phyloP scores from a whole-genome alignment of 1,284 basidiomycete genomes.

The Ceratobasidium papillatum region DNA sequence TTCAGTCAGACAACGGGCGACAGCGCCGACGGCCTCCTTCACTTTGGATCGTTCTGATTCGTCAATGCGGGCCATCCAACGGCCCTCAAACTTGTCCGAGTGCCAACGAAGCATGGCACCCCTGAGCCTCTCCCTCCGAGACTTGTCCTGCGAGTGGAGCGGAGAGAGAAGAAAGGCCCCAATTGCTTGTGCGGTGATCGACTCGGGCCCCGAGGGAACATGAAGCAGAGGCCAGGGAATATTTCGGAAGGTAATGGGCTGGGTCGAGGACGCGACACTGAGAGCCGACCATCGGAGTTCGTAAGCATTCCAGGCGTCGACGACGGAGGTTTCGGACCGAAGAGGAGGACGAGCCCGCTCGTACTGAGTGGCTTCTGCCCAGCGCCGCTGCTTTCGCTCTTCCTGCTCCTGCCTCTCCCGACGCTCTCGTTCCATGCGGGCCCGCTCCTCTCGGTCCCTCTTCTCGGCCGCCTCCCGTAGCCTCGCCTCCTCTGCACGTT shows the following conservation, averaged over 20 bases:
- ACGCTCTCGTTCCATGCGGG: constrained; percentile 11
- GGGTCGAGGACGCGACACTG: constrained; percentile 28
- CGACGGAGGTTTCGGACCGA: constrained; percentile 17
- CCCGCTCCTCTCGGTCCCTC: constrained; percentile 35
- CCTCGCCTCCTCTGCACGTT: constrained; percentile 34
- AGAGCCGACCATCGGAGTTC: constrained; percentile 43
- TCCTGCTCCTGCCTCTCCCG: constrained; percentile 33
- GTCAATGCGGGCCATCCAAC: constrained; percentile 60
- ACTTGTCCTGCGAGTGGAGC: constrained; percentile 55
- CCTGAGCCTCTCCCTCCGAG: constrained; percentile 64
- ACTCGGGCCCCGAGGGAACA: constrained; percentile 49
- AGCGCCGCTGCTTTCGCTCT: constrained; percentile 26
- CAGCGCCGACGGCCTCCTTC: constrained; percentile 70
- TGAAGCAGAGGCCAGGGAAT: constrained; percentile 67
- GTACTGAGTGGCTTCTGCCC: constrained; percentile 11
- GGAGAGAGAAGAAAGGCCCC: constrained; percentile 64
- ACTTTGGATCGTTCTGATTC: constrained; percentile 65
- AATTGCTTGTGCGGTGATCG: constrained; percentile 58
- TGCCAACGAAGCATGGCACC: constrained; percentile 73
- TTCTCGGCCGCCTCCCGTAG: constrained; percentile 26
- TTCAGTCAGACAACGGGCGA: constrained; percentile 76
- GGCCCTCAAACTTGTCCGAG: constrained; percentile 69
- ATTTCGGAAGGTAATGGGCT: constrained; percentile 55
- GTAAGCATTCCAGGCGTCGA: constrained; percentile 44
- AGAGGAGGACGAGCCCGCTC: constrained; percentile 12